Percentiles rank a stretch among this genome's conserved stretches.
These are phyloP conservation scores for Penicillium subrubescens DNA, from an alignment of 495 filamentous ascomycete genomes.

Conservation along the genomic window DNA sequence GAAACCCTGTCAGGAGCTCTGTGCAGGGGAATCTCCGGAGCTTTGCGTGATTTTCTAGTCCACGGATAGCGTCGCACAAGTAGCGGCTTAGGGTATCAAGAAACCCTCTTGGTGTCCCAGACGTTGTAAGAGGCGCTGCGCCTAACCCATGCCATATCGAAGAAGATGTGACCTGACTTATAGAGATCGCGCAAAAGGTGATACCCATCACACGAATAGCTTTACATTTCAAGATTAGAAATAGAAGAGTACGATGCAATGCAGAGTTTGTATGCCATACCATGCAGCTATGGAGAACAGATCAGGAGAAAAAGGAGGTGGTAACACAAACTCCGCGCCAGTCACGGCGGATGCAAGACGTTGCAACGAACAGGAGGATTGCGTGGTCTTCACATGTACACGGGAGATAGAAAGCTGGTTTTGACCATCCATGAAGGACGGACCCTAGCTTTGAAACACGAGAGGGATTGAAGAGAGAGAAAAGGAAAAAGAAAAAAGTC, in stretches of 20 bases:
- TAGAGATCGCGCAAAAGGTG: background rate
- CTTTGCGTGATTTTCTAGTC: background rate
- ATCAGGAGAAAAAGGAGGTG: constrained; percentile 6
- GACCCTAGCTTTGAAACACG: background rate
- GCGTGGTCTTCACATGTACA: constrained; percentile 21
- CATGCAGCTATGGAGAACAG: background rate
- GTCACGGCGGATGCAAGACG: constrained; percentile 11
- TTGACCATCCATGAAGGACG: background rate
- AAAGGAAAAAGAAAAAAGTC: constrained; percentile 10
- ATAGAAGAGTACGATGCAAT: background rate
- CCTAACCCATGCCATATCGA: background rate
- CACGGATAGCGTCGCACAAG: background rate
- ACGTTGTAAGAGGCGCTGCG: background rate
- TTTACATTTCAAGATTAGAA: background rate
- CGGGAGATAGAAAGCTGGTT: constrained; percentile 2
- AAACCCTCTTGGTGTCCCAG: background rate
- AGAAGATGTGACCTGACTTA: background rate
- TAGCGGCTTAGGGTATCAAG: background rate
- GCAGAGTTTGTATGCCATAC: constrained; percentile 1
- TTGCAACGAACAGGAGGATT: background rate
- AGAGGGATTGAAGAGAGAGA: background rate
- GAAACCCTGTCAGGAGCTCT: background rate
- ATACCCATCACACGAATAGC: background rate
- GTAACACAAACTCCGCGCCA: constrained; percentile 19
- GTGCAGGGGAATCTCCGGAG: background rate